Percentiles rank a stretch among this genome's conserved stretches.
Conservation (phyloP, 345 rosid genomes). For the Turritis glabra region DNA sequence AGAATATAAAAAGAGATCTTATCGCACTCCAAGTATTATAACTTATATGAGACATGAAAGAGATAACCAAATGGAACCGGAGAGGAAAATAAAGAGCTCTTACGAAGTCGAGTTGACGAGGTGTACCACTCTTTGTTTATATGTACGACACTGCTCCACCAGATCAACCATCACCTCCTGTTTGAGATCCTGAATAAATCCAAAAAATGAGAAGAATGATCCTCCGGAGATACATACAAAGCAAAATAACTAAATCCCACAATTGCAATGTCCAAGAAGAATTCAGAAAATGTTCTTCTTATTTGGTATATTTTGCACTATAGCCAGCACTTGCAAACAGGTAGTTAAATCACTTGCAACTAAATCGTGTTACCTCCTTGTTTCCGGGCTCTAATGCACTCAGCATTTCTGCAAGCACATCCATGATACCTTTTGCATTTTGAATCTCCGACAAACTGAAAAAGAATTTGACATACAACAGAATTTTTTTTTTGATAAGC, state of each 20-base stretch:
- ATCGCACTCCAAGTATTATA: not conserved
- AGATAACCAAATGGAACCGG: conserved; percentile 24
- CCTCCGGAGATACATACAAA: not conserved
- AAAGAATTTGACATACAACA: conserved; percentile 39
- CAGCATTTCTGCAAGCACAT: conserved; percentile 98
- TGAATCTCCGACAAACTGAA: conserved; percentile 93
- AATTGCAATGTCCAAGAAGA: not conserved
- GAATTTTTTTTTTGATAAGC: conserved; percentile 24
- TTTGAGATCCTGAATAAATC: conserved; percentile 69
- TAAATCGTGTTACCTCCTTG: conserved; percentile 64
- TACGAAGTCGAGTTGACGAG: conserved; percentile 97
- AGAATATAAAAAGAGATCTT: not conserved
- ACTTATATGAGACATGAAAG: not conserved
- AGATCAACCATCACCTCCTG: conserved; percentile 97
- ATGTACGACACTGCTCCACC: conserved; percentile 95
- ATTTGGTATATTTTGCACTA: conserved; percentile 5
- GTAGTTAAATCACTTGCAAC: conserved; percentile 14
- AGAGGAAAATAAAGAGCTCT: conserved; percentile 41
- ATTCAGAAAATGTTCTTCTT: not conserved
- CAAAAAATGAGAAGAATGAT: conserved; percentile 13
- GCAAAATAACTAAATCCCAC: not conserved
- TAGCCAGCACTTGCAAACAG: conserved; percentile 14
- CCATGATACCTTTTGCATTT: conserved; percentile 97
- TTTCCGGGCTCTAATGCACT: conserved; percentile 87
- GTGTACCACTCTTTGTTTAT: conserved; percentile 98